Conservation (phyloP, 495 filamentous ascomycete genomes). For the Aspergillus panamensis region DNA sequence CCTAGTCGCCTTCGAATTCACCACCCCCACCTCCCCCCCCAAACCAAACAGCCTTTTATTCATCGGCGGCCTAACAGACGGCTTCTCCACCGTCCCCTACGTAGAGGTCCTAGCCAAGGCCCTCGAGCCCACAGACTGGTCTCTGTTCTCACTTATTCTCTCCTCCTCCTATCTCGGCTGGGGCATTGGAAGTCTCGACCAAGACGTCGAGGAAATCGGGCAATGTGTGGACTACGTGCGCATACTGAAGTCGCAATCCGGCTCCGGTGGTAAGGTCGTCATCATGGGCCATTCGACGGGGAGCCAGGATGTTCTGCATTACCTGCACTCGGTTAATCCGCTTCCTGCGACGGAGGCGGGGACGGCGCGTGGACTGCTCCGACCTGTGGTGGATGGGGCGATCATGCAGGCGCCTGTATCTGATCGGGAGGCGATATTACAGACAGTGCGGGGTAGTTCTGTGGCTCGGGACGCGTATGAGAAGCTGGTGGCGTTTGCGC, state of each 20-base stretch:
- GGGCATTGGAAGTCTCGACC: slow-evolving; percentile 61
- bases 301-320: slow-evolving; percentile 83
- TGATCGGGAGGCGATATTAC: slow-evolving; percentile 66
- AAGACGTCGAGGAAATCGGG: slow-evolving; percentile 71
- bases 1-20: slow-evolving; percentile 59
- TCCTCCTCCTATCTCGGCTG: slow-evolving; percentile 68
- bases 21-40: slow-evolving; percentile 26
- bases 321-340: slow-evolving; percentile 48
- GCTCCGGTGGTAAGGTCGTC: slow-evolving; percentile 54
- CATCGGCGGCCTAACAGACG: slow-evolving; percentile 80
- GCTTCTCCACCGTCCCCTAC: slow-evolving; percentile 66
- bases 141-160: slow-evolving; percentile 59
- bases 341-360: slow-evolving; percentile 24
- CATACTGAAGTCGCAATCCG: slow-evolving; percentile 14
- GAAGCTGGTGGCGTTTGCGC: slow-evolving; percentile 51
- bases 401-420: slow-evolving; percentile 80
- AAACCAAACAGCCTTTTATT: slow-evolving; percentile 71
- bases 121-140: slow-evolving; percentile 59
- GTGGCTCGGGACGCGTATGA: slow-evolving; percentile 44
- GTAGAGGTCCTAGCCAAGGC: slow-evolving; percentile 48
- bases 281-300: slow-evolving; percentile 88
- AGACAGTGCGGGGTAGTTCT: slow-evolving; percentile 21
- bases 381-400: slow-evolving; percentile 65
- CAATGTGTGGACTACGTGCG: slow-evolving; percentile 69
- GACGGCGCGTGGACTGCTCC: slow-evolving; percentile 25